Conservation (phyloP, 2,329 filamentous ascomycete species). For the Falciphora oryzae region DNA sequence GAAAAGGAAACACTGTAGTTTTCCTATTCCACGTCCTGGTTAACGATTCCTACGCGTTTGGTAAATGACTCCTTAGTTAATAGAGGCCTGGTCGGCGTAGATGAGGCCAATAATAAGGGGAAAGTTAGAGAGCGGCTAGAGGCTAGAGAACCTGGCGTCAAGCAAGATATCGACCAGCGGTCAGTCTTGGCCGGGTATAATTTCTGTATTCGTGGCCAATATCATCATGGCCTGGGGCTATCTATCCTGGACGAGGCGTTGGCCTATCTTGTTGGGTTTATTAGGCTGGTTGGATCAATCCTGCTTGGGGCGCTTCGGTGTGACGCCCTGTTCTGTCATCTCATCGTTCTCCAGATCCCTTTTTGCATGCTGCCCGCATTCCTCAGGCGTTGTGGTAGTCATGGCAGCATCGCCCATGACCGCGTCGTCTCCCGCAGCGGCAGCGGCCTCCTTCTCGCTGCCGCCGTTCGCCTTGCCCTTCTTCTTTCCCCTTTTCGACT, state of each 20-base stretch:
- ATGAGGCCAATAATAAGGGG: too few species aligned
- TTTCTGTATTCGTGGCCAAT: not conserved
- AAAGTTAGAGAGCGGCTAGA: too few species aligned
- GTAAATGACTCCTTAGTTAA: too few species aligned
- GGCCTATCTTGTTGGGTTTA: not conserved
- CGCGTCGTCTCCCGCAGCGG: not conserved
- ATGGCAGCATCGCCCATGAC: not conserved
- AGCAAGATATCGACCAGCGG: not conserved
- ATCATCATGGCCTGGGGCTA: not conserved
- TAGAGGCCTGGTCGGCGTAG: too few species aligned
- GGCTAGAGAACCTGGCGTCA: not conserved
- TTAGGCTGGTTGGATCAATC: not conserved
- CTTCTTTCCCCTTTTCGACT: constrained; percentile 36
- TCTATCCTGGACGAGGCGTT: too few species aligned
- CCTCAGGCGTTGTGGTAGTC: not conserved
- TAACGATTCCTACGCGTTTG: too few species aligned
- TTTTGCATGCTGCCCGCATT: not conserved
- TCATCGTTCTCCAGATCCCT: not conserved
- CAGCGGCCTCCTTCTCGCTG: not conserved
- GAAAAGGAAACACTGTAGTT: too few species aligned
- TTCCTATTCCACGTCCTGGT: too few species aligned
- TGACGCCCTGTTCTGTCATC: not conserved
- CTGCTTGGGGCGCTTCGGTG: not conserved
- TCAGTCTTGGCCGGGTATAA: constrained; percentile 1
- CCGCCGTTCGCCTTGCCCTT: constrained; percentile 1